Base-by-base conservation (phyloP, 495 filamentous ascomycete species). In the Hyaloscypha variabilis region DNA sequence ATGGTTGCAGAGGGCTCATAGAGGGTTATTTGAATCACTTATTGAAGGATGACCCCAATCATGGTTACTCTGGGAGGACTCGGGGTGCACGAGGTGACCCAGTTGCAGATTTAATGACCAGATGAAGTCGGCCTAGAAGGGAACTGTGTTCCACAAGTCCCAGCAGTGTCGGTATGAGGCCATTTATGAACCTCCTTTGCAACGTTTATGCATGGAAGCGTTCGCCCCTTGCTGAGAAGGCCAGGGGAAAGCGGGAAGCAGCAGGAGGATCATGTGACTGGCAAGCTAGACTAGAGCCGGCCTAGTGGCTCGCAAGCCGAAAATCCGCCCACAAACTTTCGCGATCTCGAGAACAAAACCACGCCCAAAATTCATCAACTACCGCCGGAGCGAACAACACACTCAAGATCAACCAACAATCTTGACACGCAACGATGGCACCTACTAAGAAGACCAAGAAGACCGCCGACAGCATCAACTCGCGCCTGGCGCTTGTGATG, bases 361-460 rank as follows among this genome's bases (percentile, higher is more conserved):
- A 8, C 63, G 29, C 63, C 59, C 53, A 25, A 61, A 29, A 51
- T n/a, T 23, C 59, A 64, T 63, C 60, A 25, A 60, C 8, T n/a
- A 53, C 36, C 34, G 66, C 67, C 70, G 70, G 67, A 69, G 70
- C 67, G 62, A 66, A 51, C 42, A 49, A 23, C 70, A 65, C 58
- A 70, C 53, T 69, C 62, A 67, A 65, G 62, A 69, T 65, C 58
- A 63, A 21, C 23, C 25, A 64, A 64, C 31, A 63, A 64, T 67
- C 69, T 63, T 59, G 62, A 68, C 63, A 6, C 63, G 69, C 70
- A 68, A 59, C 58, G 72, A 94, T 94, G 94, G 91, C 93, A 78
- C 91, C 91, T 77, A 74, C 73, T 49, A 97, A 97, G 89, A 97
- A 95, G 85, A 82, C 81, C 78, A 95, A 94, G 88, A 95, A 94